phyloP scores from a whole-genome alignment of 768 basidiomycete species.

The Russula emetica region DNA sequence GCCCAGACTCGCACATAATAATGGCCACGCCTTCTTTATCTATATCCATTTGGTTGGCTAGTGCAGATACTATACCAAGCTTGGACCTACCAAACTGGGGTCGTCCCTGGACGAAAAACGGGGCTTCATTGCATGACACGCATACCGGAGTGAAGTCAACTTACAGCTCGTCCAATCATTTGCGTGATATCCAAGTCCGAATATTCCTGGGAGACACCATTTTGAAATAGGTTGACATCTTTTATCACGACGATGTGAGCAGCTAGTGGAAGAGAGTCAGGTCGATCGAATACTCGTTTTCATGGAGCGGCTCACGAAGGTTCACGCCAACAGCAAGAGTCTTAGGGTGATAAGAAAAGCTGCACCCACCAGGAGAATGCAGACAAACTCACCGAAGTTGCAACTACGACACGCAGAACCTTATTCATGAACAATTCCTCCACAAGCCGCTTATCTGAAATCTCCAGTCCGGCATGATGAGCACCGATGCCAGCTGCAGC shows the following conservation, averaged over 20 bases:
- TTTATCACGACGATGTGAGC: conserved; percentile 93
- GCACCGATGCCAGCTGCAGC: conserved; percentile 76
- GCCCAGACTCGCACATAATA: conserved; percentile 72
- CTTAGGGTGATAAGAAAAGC: conserved; percentile 38
- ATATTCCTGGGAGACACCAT: conserved; percentile 69
- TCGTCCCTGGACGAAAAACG: conserved; percentile 52
- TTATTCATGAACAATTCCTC: conserved; percentile 72
- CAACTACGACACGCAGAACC: conserved; percentile 61
- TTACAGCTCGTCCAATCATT: conserved; percentile 92
- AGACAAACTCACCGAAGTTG: conserved; percentile 66
- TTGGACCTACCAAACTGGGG: conserved; percentile 74
- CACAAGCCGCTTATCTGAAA: conserved; percentile 65
- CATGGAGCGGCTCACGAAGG: conserved; percentile 55
- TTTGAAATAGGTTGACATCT: conserved; percentile 79
- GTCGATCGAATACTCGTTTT: not conserved
- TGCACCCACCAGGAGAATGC: not conserved
- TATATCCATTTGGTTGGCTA: conserved; percentile 31
- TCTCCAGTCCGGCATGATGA: conserved; percentile 84
- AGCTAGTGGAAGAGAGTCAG: conserved; percentile 44
- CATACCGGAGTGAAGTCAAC: conserved; percentile 29
- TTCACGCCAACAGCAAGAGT: conserved; percentile 97
- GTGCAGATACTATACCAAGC: not conserved
- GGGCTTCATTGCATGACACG: not conserved
- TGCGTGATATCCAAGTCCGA: conserved; percentile 91
- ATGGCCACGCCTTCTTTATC: conserved; percentile 82